Evolutionary conservation across 2,329 filamentous ascomycete species (phyloP).

Genomic region (Bipolaris sorokiniana): DNA sequence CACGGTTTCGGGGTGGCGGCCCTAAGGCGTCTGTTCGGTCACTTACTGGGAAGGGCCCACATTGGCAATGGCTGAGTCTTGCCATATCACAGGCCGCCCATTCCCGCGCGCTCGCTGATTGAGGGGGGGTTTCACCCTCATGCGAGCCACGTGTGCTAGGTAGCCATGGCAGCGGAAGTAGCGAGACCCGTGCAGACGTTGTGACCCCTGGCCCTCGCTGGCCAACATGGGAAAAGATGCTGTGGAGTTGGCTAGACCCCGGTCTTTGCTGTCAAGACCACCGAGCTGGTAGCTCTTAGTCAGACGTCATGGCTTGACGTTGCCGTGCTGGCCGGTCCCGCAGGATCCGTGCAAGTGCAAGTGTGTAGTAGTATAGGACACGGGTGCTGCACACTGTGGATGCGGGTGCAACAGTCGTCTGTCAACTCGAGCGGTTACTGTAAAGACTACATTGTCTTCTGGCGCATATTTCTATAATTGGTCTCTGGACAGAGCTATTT

Average conservation of each 20-base stretch:
- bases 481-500: conserved; percentile 15
- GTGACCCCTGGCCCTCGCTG: conserved; percentile 18
- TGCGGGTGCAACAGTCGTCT: conserved; percentile 5
- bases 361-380: not conserved
- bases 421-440: conserved; percentile 20
- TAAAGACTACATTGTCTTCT: conserved; percentile 23
- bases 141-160: conserved; percentile 36
- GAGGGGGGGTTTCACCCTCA: conserved; percentile 48
- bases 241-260: conserved; percentile 29
- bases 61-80: conserved; percentile 36
- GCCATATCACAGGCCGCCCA: conserved; percentile 36
- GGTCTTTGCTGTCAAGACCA: conserved; percentile 13
- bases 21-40: conserved; percentile 47
- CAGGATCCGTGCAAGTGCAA: not conserved
- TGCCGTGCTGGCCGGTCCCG: conserved; percentile 1
- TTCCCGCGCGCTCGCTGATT: conserved; percentile 40
- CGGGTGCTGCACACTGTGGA: not conserved
- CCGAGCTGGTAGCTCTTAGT: not conserved
- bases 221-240: conserved; percentile 24
- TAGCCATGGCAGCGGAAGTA: conserved; percentile 41
- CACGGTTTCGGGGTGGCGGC: conserved; percentile 48
- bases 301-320: conserved; percentile 17
- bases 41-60: conserved; percentile 34
- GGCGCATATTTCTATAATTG: conserved; percentile 25
- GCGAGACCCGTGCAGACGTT: conserved; percentile 40